Evolutionary conservation across 1,139 yeast species (phyloP).

Genomic region (Pneumocystis oryctolagi): DNA sequence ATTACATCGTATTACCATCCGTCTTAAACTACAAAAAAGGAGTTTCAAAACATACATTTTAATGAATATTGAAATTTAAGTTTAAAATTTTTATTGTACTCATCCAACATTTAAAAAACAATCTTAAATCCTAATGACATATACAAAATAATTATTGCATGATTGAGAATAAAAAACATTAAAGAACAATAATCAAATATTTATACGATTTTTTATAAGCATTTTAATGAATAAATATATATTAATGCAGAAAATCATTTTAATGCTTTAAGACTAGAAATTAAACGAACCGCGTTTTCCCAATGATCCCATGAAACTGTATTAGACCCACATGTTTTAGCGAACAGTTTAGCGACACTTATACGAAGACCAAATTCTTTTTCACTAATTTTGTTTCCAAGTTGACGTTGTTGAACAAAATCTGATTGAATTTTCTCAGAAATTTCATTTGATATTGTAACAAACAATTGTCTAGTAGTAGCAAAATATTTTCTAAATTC

Average conservation of each 20-base stretch:
- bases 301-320: conserved; percentile 9
- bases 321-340: conserved; percentile 7
- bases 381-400: conserved; percentile 9
- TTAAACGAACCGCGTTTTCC: neutral
- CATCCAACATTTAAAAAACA: neutral
- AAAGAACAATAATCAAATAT: neutral
- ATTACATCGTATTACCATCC: neutral
- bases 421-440: conserved; percentile 9
- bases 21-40: neutral
- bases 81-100: neutral
- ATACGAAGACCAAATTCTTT: conserved; percentile 7
- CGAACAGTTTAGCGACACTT: conserved; percentile 7
- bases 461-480: conserved; percentile 5
- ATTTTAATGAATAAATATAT: neutral
- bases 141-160: neutral
- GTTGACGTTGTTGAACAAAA: conserved; percentile 11
- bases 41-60: neutral
- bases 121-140: neutral
- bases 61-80: neutral
- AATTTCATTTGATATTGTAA: conserved; percentile 8
- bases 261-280: neutral
- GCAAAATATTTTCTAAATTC: neutral
- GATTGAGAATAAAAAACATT: neutral
- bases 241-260: neutral
- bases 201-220: neutral